Conservation (phyloP, 2,329 filamentous ascomycete genomes). For the Raffaelea ambrosiae region DNA sequence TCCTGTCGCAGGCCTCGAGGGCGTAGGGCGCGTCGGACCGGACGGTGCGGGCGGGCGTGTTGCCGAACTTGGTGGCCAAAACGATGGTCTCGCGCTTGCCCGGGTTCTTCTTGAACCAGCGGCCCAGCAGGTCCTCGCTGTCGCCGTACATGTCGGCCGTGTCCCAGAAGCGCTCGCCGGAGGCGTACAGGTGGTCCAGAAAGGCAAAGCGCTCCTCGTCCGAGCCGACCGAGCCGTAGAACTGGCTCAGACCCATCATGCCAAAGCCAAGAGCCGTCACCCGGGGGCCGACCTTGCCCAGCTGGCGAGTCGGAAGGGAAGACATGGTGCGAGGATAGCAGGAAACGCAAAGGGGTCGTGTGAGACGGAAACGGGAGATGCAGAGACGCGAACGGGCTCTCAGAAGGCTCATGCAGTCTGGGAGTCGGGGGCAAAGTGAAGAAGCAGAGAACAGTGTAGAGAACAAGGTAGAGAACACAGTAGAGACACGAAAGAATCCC, state of each 20-base stretch:
- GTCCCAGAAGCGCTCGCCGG: slow-evolving; percentile 35
- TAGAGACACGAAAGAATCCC: background rate
- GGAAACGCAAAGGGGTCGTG: too few relatives aligned
- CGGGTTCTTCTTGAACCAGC: slow-evolving; percentile 32
- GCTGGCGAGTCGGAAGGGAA: slow-evolving; percentile 28
- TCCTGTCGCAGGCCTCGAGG: slow-evolving; percentile 18
- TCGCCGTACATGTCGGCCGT: slow-evolving; percentile 33
- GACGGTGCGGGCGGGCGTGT: slow-evolving; percentile 15
- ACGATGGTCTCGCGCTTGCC: slow-evolving; percentile 31
- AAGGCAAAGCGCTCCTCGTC: slow-evolving; percentile 31
- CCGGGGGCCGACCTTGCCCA: slow-evolving; percentile 37
- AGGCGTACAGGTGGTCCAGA: slow-evolving; percentile 31
- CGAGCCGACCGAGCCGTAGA: slow-evolving; percentile 12
- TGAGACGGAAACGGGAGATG: too few relatives aligned
- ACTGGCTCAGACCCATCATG: slow-evolving; percentile 28
- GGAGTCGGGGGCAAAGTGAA: background rate
- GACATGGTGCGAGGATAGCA: slow-evolving; percentile 5
- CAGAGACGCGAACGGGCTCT: too few relatives aligned
- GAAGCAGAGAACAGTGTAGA: background rate
- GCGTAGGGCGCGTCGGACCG: slow-evolving; percentile 21
- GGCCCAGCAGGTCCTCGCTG: slow-evolving; percentile 33
- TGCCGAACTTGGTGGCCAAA: slow-evolving; percentile 21
- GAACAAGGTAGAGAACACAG: background rate
- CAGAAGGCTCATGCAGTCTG: too few relatives aligned
- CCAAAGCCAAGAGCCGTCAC: slow-evolving; percentile 38